Conservation (phyloP, 306 rosid species). For the Bauhinia variegata region DNA sequence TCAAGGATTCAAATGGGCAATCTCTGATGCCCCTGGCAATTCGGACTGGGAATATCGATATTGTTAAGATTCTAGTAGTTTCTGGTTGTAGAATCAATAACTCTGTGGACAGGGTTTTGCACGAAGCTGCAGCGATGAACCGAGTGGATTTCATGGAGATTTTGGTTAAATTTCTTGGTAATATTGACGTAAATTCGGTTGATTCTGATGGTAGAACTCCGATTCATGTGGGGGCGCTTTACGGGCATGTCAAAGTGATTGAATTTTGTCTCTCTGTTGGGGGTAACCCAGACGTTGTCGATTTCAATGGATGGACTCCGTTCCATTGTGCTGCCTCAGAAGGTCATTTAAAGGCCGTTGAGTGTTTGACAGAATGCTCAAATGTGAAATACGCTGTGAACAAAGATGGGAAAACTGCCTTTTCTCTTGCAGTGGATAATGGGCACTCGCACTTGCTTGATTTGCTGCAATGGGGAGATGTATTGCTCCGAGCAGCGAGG, state of each 20-base stretch:
- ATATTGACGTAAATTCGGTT: constrained; percentile 44
- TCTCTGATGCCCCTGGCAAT: constrained; percentile 57
- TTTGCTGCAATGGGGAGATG: constrained; percentile 55
- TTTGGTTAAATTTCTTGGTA: constrained; percentile 25
- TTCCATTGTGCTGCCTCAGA: constrained; percentile 71
- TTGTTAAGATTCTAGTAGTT: constrained; percentile 43
- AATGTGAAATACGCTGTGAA: constrained; percentile 55
- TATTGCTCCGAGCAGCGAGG: constrained; percentile 62
- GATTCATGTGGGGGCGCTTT: constrained; percentile 64
- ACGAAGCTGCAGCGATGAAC: constrained; percentile 57
- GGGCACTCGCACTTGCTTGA: constrained; percentile 56
- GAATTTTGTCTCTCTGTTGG: constrained; percentile 44
- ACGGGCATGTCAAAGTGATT: constrained; percentile 55
- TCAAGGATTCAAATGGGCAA: constrained; percentile 36
- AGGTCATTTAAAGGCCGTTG: constrained; percentile 55
- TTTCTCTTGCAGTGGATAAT: constrained; percentile 52
- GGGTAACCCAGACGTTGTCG: constrained; percentile 52
- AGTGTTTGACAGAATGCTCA: constrained; percentile 58
- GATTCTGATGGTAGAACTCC: constrained; percentile 57
- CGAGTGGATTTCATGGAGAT: constrained; percentile 64
- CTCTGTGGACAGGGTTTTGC: constrained; percentile 47
- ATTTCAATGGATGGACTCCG: constrained; percentile 60
- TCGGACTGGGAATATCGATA: constrained; percentile 43
- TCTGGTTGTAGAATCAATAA: constrained; percentile 38
- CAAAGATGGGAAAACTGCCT: constrained; percentile 63